Percentiles rank a stretch among this genome's conserved stretches.
Evolutionary conservation across 306 rosid genomes (phyloP).

Genomic region (Fragaria ananassa): DNA sequence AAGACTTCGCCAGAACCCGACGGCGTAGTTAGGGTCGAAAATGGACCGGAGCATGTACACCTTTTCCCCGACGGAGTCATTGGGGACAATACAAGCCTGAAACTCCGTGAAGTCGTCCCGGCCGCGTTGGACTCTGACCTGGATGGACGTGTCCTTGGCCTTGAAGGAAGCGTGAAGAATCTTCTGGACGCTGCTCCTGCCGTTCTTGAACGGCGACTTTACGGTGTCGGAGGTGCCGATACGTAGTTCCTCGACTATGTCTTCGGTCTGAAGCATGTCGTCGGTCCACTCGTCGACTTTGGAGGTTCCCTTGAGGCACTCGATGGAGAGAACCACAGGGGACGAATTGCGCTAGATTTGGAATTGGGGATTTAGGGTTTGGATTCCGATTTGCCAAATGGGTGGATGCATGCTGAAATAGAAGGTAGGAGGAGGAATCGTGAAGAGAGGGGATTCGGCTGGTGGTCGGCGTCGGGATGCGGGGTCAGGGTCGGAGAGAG

Average conservation of each 20-base stretch:
- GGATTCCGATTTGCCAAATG: too few species aligned
- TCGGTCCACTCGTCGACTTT: slow-evolving; percentile 77
- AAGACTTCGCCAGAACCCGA: slow-evolving; percentile 41
- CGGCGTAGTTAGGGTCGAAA: slow-evolving; percentile 78
- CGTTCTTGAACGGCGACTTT: slow-evolving; percentile 65
- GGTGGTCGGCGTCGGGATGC: too few species aligned
- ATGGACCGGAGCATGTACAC: slow-evolving; percentile 71
- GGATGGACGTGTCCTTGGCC: slow-evolving; percentile 74
- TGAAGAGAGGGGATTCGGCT: too few species aligned
- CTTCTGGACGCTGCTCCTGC: slow-evolving; percentile 63
- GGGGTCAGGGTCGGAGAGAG: too few species aligned
- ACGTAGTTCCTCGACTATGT: slow-evolving; percentile 77
- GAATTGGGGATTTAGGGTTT: too few species aligned
- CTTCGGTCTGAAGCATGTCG: slow-evolving; percentile 81
- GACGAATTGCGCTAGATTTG: too few species aligned
- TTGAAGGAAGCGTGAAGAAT: slow-evolving; percentile 56
- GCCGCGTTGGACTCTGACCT: slow-evolving; percentile 60
- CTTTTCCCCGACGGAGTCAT: slow-evolving; percentile 49
- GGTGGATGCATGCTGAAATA: too few species aligned
- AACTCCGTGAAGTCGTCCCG: slow-evolving; percentile 55
- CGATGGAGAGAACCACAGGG: too few species aligned
- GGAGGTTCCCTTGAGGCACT: slow-evolving; percentile 36
- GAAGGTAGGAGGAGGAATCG: too few species aligned
- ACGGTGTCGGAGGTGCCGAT: slow-evolving; percentile 46
- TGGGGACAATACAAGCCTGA: slow-evolving; percentile 87